These are phyloP conservation scores for Reticulascus tulasneorum DNA, from an alignment of 2,329 filamentous ascomycete genomes.

Conservation along the genomic window DNA sequence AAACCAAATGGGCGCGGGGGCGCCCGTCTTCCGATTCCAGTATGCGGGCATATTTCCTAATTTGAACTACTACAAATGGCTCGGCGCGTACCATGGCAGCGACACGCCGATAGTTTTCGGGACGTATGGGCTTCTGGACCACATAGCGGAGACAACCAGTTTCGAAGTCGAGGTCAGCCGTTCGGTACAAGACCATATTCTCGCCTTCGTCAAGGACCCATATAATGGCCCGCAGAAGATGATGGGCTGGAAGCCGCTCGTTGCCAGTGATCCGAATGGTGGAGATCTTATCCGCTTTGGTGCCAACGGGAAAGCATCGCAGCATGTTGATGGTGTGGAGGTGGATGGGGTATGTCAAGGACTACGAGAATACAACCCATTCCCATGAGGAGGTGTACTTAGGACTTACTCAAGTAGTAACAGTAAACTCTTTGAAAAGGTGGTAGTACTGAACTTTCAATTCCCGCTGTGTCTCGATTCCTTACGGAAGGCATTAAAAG, in stretches of 20 bases:
- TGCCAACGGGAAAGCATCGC: conserved; percentile 14
- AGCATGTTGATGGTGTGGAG: conserved; percentile 13
- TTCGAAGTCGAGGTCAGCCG: conserved; percentile 19
- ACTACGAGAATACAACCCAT: conserved; percentile 10
- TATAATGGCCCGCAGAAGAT: conserved; percentile 18
- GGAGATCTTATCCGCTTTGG: conserved; percentile 12
- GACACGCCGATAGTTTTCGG: conserved; percentile 35
- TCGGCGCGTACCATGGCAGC: conserved; percentile 36
- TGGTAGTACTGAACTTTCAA: too few species aligned
- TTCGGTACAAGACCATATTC: conserved; percentile 22
- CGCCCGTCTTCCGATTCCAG: conserved; percentile 33
- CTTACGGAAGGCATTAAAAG: too few species aligned
- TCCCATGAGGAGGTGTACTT: too few species aligned
- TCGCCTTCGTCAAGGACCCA: conserved; percentile 22
- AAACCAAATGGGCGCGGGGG: conserved; percentile 19
- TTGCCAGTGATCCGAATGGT: conserved; percentile 15
- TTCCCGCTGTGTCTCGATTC: too few species aligned
- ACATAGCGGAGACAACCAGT: conserved; percentile 18
- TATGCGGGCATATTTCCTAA: conserved; percentile 38
- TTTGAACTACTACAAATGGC: conserved; percentile 31
- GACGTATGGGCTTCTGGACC: conserved; percentile 24
- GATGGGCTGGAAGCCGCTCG: conserved; percentile 16
- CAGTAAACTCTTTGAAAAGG: too few species aligned
- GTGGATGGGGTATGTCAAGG: conserved; percentile 12
- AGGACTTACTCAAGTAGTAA: too few species aligned